Conservation (phyloP, 2,329 filamentous ascomycete genomes). For the Aspergillus sp. region DNA sequence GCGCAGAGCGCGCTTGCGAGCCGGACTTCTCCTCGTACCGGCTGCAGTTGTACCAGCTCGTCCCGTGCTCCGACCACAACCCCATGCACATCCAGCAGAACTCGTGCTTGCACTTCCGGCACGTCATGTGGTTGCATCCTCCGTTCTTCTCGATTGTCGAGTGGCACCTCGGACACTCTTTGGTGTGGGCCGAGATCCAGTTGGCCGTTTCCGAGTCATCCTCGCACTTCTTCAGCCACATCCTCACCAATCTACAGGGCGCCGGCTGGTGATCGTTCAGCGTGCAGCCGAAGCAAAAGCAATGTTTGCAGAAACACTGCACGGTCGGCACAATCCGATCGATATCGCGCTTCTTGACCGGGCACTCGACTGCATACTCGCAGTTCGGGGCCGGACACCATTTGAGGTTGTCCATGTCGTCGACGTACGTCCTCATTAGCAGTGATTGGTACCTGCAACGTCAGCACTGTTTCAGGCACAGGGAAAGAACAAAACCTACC, state of each 20-base stretch:
- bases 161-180: conserved; percentile 91
- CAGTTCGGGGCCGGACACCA: conserved; percentile 99
- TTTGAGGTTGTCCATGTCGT: conserved; percentile 89
- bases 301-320: conserved; percentile 69
- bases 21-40: conserved; percentile 94
- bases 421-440: conserved; percentile 88
- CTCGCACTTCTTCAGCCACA: conserved; percentile 95
- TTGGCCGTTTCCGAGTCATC: conserved; percentile 98
- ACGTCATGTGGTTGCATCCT: conserved; percentile 97
- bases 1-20: conserved; percentile 77
- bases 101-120: conserved; percentile 87
- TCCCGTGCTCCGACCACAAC: conserved; percentile 95
- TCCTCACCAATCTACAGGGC: conserved; percentile 82
- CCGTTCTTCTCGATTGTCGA: conserved; percentile 99
- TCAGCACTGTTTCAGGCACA: conserved; percentile 6
- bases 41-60: conserved; percentile 99
- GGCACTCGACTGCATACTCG: conserved; percentile 81
- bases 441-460: conserved; percentile 66
- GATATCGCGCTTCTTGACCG: conserved; percentile 78
- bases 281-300: conserved; percentile 93
- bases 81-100: conserved; percentile 99
- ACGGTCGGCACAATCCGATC: conserved; percentile 82
- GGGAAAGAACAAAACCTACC: conserved; percentile 30
- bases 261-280: conserved; percentile 86
- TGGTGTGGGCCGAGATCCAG: conserved; percentile 98